Base-by-base conservation (phyloP, 139 green algal genomes). In the Helicosporidium sp. region DNA sequence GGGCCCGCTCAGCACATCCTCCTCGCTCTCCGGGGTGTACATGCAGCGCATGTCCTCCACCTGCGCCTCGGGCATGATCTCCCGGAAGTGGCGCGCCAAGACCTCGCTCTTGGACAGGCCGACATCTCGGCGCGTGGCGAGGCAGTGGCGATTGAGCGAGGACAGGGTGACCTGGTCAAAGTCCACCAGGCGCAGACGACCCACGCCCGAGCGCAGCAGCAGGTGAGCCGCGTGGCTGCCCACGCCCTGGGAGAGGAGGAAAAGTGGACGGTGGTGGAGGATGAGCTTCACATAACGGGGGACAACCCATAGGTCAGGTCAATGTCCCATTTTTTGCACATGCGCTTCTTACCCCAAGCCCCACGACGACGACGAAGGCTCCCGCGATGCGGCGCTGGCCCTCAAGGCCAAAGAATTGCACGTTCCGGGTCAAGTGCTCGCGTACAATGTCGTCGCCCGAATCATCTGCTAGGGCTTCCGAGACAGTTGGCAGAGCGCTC, bases 131-230 rank as follows among this genome's bases (percentile, higher is more conserved):
- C 88, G 63, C 3, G 83, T 94, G 19, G 89, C 88, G 20, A 92
- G 64, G 16, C 83, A 87, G 54, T 97, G 88, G 4, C 88, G 68
- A 52, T 93, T 93, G 1, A 93, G 69, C 0, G 80, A 87, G n/a
- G 78, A 91, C 3, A 93, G 60, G 2, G 82, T 75, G n/a, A 84
- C 65, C 66, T 92, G 84, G 64, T 98, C 88, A 70, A 97, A 96
- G 68, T 98, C 88, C 20, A 98, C 69, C 1, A 98, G 60, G 1
- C 86, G 72, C 43, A 98, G 58, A 23, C 60, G 60, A 8, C 85
- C 80, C 10, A 98, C 79, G 1, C 88, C 88, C 2, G 80, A 85
- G 16, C 88, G 68, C 23, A 97, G 72, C 50, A 98, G 72, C 48
- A 93, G 62, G 60, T 91, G 70, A 4, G 88, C 88, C 4, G 79